Evolutionary conservation across 2,329 filamentous ascomycete genomes (phyloP), one percentile per base, ranked within the genome.

Genomic region (Aspergillus sp.): DNA sequence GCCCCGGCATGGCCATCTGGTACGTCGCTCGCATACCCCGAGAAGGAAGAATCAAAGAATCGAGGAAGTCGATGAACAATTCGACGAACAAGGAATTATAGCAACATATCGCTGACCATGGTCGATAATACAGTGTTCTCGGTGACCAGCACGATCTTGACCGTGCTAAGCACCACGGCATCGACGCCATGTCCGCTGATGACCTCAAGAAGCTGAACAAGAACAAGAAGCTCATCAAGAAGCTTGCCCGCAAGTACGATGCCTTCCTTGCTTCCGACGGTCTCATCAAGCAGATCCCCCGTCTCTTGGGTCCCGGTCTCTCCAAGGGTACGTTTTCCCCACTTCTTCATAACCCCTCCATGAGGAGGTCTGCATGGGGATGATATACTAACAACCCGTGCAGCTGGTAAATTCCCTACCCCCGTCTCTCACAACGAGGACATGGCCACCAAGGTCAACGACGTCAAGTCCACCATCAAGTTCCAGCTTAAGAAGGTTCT

Each of bases 221-320:
- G 91, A 99, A 99, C 91, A 98, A 99, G 91, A 99, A 99, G 90
- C 89, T 98, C 76, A 97, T 99, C 89, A 99, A 99, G 92, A 99
- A 99, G 90, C 90, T 99, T 70, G 95, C 95, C 66, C 92, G 93
- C 88, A 99, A 99, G 87, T 98, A 99, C 89, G 95, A 99, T 82
- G 95, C 95, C 73, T 99, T 99, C 84, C 83, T 99, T 78, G 90
- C 95, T 79, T 98, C 93, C 78, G 95, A 99, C 78, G 84, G 90
- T 76, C 84, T 99, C 77, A 97, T 99, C 89, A 97, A 96, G 90
- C 93, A 97, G 86, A 98, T 99, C 75, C 95, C 95, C 73, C 95
- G 95, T 97, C 92, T 99, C 80, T 84, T 99, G 79, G 95, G 95
- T 80, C 95, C 93, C 73, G 93, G 93, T 92, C 90, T 97, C 66